These are phyloP conservation scores for Ceratocystis alfenasii DNA, from an alignment of 2,329 filamentous ascomycete genomes.

Conservation along the genomic window DNA sequence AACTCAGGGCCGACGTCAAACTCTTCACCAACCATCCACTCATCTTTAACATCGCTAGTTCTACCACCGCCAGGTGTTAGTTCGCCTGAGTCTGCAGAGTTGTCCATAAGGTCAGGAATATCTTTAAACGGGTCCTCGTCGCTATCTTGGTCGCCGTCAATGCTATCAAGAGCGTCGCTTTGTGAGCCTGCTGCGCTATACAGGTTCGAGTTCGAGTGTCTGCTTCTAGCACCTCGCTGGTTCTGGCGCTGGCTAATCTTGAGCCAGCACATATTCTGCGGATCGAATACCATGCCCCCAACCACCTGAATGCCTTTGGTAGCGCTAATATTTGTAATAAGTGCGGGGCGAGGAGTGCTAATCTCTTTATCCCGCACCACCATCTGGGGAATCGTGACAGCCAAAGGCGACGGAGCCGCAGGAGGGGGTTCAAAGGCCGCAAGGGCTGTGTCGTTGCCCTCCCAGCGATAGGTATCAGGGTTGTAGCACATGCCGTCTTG, in stretches of 20 bases:
- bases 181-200: conserved; percentile 26
- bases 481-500: conserved; percentile 97
- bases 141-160: conserved; percentile 61
- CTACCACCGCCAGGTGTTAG: conserved; percentile 32
- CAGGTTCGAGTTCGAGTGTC: conserved; percentile 19
- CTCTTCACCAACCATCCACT: conserved; percentile 85
- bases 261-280: conserved; percentile 93
- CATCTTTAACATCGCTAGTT: conserved; percentile 53
- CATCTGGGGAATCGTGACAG: conserved; percentile 34
- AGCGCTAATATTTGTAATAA: conserved; percentile 82
- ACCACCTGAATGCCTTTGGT: conserved; percentile 85
- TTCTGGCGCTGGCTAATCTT: conserved; percentile 48
- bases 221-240: conserved; percentile 25
- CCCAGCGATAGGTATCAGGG: conserved; percentile 74
- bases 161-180: conserved; percentile 41
- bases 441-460: conserved; percentile 85
- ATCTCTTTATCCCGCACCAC: conserved; percentile 43
- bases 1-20: conserved; percentile 97
- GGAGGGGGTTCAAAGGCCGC: conserved; percentile 60
- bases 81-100: conserved; percentile 38
- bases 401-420: conserved; percentile 40
- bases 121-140: conserved; percentile 92
- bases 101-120: conserved; percentile 81
- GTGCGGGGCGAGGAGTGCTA: conserved; percentile 53
- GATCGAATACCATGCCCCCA: conserved; percentile 97